These are phyloP conservation scores for Alternaria atra DNA, from an alignment of 2,329 filamentous ascomycete species.

Conservation along the genomic window DNA sequence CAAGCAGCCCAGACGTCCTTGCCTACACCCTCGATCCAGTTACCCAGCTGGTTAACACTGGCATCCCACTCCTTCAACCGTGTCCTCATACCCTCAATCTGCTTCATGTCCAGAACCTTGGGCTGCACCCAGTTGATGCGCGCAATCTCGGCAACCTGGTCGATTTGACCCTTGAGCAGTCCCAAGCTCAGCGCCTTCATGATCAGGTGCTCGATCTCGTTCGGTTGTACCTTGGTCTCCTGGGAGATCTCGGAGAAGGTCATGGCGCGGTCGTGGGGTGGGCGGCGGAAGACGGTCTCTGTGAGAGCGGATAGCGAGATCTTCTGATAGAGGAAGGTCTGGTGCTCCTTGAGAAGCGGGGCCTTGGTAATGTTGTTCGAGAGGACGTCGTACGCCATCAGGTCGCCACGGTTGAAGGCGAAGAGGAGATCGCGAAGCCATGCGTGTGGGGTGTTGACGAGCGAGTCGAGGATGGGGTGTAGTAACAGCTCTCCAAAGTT, in stretches of 20 bases:
- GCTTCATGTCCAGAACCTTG: slow-evolving; percentile 93
- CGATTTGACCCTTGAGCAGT: slow-evolving; percentile 88
- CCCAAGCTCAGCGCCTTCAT: slow-evolving; percentile 99
- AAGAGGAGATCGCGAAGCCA: slow-evolving; percentile 98
- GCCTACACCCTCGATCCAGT: slow-evolving; percentile 94
- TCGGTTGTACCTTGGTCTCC: slow-evolving; percentile 89
- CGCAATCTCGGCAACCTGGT: slow-evolving; percentile 93
- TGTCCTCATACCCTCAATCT: slow-evolving; percentile 91
- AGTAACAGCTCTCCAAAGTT: slow-evolving; percentile 99
- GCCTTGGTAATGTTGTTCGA: slow-evolving; percentile 83
- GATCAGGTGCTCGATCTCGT: slow-evolving; percentile 96
- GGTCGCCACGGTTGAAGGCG: slow-evolving; percentile 95
- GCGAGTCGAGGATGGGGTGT: slow-evolving; percentile 90
- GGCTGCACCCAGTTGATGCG: slow-evolving; percentile 99
- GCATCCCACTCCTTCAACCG: slow-evolving; percentile 93
- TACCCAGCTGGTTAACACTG: slow-evolving; percentile 93
- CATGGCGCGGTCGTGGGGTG: slow-evolving; percentile 95
- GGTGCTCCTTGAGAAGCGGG: slow-evolving; percentile 79
- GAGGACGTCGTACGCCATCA: slow-evolving; percentile 84
- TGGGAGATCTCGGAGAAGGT: slow-evolving; percentile 86
- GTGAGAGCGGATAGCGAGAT: slow-evolving; percentile 96
- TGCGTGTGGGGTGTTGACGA: slow-evolving; percentile 75
- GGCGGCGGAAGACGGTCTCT: slow-evolving; percentile 93
- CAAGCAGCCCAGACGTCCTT: slow-evolving; percentile 92
- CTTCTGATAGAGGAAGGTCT: slow-evolving; percentile 90